Evolutionary conservation across 2,329 filamentous ascomycete genomes (phyloP).

Genomic region (Setomelanomma holmii): DNA sequence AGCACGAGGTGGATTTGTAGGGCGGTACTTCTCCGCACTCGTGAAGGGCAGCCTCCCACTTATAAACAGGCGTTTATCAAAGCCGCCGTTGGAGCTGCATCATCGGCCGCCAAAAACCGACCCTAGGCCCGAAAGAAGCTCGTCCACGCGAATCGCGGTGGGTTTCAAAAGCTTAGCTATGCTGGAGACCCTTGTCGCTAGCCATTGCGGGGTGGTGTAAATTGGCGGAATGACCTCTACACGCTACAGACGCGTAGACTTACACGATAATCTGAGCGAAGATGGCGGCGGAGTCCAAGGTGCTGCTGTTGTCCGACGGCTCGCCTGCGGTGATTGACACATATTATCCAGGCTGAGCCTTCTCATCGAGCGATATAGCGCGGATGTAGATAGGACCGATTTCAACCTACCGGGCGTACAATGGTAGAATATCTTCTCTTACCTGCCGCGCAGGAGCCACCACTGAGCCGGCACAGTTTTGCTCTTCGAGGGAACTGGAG

Average conservation of each 20-base stretch:
- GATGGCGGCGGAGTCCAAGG: too few relatives aligned
- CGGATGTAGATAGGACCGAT: too few relatives aligned
- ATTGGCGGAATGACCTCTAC: conserved; percentile 11
- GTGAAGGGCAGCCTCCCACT: conserved; percentile 8
- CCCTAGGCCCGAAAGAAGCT: conserved; percentile 24
- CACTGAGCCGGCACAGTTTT: too few relatives aligned
- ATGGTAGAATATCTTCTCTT: too few relatives aligned
- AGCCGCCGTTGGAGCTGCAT: conserved; percentile 12
- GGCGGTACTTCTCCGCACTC: not conserved
- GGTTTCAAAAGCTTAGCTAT: conserved; percentile 7
- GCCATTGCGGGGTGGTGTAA: conserved; percentile 7
- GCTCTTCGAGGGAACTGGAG: too few relatives aligned
- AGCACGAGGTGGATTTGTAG: not conserved
- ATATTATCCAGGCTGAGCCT: too few relatives aligned
- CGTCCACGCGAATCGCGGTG: conserved; percentile 18
- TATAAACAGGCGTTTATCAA: conserved; percentile 18
- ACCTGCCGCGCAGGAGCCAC: too few relatives aligned
- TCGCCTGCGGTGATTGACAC: too few relatives aligned
- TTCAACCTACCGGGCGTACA: too few relatives aligned
- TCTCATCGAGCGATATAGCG: too few relatives aligned
- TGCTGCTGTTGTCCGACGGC: too few relatives aligned
- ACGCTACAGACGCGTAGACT: conserved; percentile 24
- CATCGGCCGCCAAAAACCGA: conserved; percentile 20
- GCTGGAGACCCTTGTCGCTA: conserved; percentile 6
- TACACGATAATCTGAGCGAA: too few relatives aligned